phyloP scores from a whole-genome alignment of 2,329 filamentous ascomycete species.

The Penicillium sp. region DNA sequence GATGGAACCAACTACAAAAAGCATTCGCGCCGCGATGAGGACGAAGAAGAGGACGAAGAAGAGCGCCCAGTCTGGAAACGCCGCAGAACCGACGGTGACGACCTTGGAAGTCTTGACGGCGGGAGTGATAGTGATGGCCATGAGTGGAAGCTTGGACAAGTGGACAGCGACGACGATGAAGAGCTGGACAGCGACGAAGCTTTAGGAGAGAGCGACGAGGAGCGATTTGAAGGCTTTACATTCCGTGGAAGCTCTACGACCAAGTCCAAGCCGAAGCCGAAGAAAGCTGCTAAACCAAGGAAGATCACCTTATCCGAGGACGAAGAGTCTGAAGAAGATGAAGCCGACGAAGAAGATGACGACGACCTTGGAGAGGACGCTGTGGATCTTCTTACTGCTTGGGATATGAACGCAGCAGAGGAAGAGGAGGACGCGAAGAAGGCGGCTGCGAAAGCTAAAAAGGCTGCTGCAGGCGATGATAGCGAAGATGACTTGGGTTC shows the following conservation, averaged over 20 bases:
- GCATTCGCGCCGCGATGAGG: slow-evolving; percentile 29
- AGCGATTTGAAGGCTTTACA: slow-evolving; percentile 72
- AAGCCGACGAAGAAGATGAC: slow-evolving; percentile 50
- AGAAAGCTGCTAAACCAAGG: slow-evolving; percentile 20
- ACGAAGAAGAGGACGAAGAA: slow-evolving; percentile 42
- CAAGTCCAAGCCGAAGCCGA: slow-evolving; percentile 36
- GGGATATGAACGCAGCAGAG: slow-evolving; percentile 50
- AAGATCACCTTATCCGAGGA: slow-evolving; percentile 50
- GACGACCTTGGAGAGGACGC: slow-evolving; percentile 61
- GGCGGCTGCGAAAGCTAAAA: slow-evolving; percentile 27
- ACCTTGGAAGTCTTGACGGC: slow-evolving; percentile 57
- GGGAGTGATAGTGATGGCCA: slow-evolving; percentile 83
- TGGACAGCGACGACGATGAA: slow-evolving; percentile 62
- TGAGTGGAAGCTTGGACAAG: slow-evolving; percentile 73
- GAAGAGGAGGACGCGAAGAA: slow-evolving; percentile 41
- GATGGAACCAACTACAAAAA: slow-evolving; percentile 44
- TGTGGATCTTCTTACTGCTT: slow-evolving; percentile 58
- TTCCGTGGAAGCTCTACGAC: slow-evolving; percentile 57
- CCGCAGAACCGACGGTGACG: slow-evolving; percentile 36
- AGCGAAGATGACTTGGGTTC: slow-evolving; percentile 37
- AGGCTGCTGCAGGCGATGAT: slow-evolving; percentile 28
- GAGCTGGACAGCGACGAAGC: slow-evolving; percentile 74
- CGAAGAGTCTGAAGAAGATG: slow-evolving; percentile 42
- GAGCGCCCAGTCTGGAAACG: slow-evolving; percentile 44
- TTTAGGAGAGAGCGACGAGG: slow-evolving; percentile 83